Evolutionary conservation across 139 green algal species (phyloP).

Genomic region (Chlamydomonas urium): DNA sequence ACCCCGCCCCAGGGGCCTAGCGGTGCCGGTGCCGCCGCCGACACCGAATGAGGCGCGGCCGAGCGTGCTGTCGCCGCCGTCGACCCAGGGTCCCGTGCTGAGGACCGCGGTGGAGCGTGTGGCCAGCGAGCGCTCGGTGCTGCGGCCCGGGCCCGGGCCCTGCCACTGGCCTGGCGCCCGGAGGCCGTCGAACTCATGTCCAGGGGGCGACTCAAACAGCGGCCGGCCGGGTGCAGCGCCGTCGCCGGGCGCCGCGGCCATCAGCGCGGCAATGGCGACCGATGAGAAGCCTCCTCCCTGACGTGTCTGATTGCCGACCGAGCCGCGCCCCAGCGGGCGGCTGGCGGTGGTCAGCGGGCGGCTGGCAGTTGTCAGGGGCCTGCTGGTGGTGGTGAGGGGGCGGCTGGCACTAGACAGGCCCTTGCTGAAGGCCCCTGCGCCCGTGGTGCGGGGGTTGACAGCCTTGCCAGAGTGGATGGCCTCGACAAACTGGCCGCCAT

Average conservation of each 20-base stretch:
- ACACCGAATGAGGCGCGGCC: too few species aligned
- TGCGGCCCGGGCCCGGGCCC: not conserved
- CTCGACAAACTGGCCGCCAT: not conserved
- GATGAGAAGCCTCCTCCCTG: not conserved
- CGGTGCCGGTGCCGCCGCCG: too few species aligned
- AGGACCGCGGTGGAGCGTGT: not conserved
- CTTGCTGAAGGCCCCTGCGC: too few species aligned
- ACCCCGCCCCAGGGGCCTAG: too few species aligned
- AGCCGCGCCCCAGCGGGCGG: not conserved
- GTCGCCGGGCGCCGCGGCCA: not conserved
- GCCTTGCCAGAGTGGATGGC: not conserved
- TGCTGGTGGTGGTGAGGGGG: too few species aligned
- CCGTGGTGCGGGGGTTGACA: too few species aligned
- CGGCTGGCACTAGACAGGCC: too few species aligned
- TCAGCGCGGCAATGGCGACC: not conserved
- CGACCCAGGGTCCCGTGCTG: not conserved
- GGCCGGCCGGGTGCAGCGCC: not conserved
- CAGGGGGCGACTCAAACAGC: constrained; percentile 13
- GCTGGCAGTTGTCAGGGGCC: too few species aligned
- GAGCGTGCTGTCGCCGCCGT: too few species aligned
- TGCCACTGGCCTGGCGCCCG: not conserved
- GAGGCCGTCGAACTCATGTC: constrained; percentile 10
- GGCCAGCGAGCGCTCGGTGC: not conserved
- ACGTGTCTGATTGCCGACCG: not conserved
- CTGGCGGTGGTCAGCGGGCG: too few species aligned